A percentile compares a stretch with the other conserved stretches of the same genome.
Evolutionary conservation across 2,329 filamentous ascomycete species (phyloP).

Genomic region (Aureobasidium melanogenum): DNA sequence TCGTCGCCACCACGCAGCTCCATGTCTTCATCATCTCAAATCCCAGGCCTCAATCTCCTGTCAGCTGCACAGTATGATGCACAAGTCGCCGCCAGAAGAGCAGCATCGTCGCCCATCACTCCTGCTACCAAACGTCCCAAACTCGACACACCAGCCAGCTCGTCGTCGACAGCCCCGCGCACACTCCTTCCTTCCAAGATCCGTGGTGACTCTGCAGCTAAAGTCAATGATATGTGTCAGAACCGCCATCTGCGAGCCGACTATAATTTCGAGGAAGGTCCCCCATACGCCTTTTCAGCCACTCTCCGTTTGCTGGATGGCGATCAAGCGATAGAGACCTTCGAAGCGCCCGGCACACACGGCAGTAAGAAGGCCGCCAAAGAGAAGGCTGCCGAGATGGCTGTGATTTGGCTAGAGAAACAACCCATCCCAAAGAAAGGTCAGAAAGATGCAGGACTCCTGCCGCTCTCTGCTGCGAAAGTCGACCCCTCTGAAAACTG

Average conservation of each 20-base stretch:
- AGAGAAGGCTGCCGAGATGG: not conserved
- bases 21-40: not conserved
- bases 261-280: constrained; percentile 1
- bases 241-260: not conserved
- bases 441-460: not conserved
- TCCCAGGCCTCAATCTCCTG: constrained; percentile 1
- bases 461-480: not conserved
- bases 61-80: not conserved
- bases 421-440: not conserved
- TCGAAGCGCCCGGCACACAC: not conserved
- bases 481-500: constrained; percentile 3
- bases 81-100: not conserved
- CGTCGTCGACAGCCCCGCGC: not conserved
- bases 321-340: not conserved
- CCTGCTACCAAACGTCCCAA: not conserved
- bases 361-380: constrained; percentile 9
- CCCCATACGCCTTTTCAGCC: constrained; percentile 1
- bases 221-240: constrained; percentile 2
- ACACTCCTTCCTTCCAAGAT: not conserved
- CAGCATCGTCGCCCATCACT: not conserved
- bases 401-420: not conserved
- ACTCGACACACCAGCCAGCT: not conserved
- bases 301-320: not conserved
- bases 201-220: constrained; percentile 3
- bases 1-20: not conserved